Conservation (phyloP, 225 moss, liverwort and hornwort genomes). For the Lunularia cruciata region DNA sequence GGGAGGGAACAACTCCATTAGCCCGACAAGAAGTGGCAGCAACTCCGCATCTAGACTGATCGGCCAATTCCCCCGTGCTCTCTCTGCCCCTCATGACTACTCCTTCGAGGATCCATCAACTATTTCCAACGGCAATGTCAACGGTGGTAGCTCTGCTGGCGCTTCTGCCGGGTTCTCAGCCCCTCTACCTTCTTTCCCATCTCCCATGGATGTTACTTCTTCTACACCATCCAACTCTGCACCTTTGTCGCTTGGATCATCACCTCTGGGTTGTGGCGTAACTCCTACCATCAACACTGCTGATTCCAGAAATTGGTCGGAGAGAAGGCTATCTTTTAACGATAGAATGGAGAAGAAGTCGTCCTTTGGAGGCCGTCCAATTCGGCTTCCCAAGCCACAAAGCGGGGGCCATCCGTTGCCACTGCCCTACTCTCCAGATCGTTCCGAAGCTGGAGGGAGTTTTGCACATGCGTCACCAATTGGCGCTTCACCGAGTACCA, state of each 20-base stretch:
- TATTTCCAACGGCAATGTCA: neutral
- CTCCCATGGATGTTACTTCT: no score
- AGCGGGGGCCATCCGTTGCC: constrained; percentile 39
- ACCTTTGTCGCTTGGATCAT: constrained; percentile 1
- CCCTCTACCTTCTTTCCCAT: constrained; percentile 24
- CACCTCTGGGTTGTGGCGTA: neutral
- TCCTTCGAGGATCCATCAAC: constrained; percentile 24
- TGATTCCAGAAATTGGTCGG: neutral
- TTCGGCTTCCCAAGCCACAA: constrained; percentile 38
- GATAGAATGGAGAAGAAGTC: constrained; percentile 14
- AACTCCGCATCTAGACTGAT: constrained; percentile 33
- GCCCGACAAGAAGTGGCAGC: constrained; percentile 20
- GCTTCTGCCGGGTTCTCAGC: constrained; percentile 17
- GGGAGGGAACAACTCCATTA: constrained; percentile 6
- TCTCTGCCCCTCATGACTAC: constrained; percentile 33
- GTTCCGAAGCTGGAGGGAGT: constrained; percentile 18
- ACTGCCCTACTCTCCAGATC: constrained; percentile 36
- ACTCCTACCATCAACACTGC: neutral
- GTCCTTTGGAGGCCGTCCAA: constrained; percentile 31
- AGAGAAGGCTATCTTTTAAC: constrained; percentile 6
- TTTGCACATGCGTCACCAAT: constrained; percentile 1
- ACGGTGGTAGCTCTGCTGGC: constrained; percentile 3
- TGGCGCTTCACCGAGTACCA: constrained; percentile 30
- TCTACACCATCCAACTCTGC: neutral
- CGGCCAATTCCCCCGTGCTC: constrained; percentile 25